Evolutionary conservation across 768 basidiomycete genomes (phyloP).

Genomic region (Thelephora aurantiotincta): DNA sequence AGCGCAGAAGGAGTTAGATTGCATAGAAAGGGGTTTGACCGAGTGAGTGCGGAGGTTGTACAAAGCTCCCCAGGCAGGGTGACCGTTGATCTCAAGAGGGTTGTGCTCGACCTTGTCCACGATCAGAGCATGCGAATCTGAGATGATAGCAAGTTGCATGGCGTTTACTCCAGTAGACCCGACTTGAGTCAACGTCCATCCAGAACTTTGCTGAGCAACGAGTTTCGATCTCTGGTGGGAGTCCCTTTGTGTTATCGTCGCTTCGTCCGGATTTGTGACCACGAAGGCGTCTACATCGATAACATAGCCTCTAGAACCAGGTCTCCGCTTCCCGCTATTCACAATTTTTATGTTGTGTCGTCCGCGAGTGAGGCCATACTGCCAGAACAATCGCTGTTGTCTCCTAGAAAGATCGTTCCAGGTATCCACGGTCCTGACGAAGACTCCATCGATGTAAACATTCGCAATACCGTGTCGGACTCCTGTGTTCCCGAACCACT

Average conservation of each 20-base stretch:
- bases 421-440: conserved; percentile 29
- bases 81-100: conserved; percentile 54
- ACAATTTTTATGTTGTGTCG: conserved; percentile 53
- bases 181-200: conserved; percentile 47
- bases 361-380: conserved; percentile 32
- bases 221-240: conserved; percentile 1
- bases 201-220: conserved; percentile 4
- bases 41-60: conserved; percentile 55
- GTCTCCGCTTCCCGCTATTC: conserved; percentile 31
- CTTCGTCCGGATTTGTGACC: conserved; percentile 29
- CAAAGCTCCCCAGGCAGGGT: conserved; percentile 71
- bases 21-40: conserved; percentile 44
- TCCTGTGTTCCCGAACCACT: conserved; percentile 60
- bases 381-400: conserved; percentile 56
- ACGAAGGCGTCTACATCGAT: conserved; percentile 56
- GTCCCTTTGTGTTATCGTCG: conserved; percentile 6
- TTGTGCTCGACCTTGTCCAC: conserved; percentile 84
- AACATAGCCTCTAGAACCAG: conserved; percentile 19
- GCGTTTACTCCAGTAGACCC: conserved; percentile 68
- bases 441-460: conserved; percentile 44
- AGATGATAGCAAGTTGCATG: conserved; percentile 64
- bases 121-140: conserved; percentile 53
- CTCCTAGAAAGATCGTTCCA: conserved; percentile 22
- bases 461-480: conserved; percentile 37
- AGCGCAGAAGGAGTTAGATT: conserved; percentile 80